Base-by-base conservation (phyloP, 208 protist species). In the Trypanosoma grayi region DNA sequence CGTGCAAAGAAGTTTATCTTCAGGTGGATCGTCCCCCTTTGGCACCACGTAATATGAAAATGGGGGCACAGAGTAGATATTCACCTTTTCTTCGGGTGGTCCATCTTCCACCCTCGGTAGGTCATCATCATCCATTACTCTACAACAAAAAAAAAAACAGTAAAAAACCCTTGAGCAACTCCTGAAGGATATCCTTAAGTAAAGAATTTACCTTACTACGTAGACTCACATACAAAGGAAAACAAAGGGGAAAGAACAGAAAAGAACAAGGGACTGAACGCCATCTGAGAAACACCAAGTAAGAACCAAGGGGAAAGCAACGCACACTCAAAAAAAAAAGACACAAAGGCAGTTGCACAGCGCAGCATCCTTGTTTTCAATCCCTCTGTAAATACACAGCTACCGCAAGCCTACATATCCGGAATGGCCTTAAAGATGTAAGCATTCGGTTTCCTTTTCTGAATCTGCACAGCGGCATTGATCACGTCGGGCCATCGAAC, bases 401-500 rank as follows among this genome's bases (percentile, higher is more conserved):
- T 51, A 61, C 4, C 20, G 10, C 4, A 9, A 33, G 5, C 24
- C 36, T 85, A 96, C 56, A 85, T 66, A 57, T 96, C 90, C 41
- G 90, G 90, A 60, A 96, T 96, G 24, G 87, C 85, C 59, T 90
- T 88, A 69, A 96, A 96, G 24, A 87, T 81, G 60, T 90, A 91
- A 13, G 90, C 87, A 60, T 74, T 82, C 6, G 90, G 87, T 44
- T 90, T 90, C 34, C 70, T 78, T 73, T 93, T 93, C 60, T 91
- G 70, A 22, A 92, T 79, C 60, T 93, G 84, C 14, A 93, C 86
- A 25, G 90, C 90, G 11, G 90, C 85, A 51, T 92, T 93, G 34
- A 96, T 87, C 45, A 96, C 87, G 58, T 96, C 87, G 11, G 90
- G 90, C 90, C 90, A 96, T 20, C 90, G 90, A 46, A 94, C 78